Conservation (phyloP, 345 rosid genomes). For the Moricandia moricandioides region DNA sequence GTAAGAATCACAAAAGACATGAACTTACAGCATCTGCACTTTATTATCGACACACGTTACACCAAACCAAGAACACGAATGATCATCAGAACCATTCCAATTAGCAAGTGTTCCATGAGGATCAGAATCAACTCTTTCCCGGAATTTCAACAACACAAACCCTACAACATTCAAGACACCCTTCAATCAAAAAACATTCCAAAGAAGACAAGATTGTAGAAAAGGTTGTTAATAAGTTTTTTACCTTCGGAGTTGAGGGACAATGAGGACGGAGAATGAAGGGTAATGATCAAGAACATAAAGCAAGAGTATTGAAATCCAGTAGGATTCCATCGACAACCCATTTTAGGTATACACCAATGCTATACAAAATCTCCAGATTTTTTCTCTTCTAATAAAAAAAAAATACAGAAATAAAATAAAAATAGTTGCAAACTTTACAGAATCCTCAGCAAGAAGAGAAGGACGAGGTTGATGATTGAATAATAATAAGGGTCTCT, state of each 20-base stretch:
- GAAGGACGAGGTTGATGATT: conserved; percentile 37
- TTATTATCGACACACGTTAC: conserved; percentile 62
- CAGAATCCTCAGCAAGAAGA: conserved; percentile 42
- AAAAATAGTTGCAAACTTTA: neutral
- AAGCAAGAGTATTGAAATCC: conserved; percentile 56
- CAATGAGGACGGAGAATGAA: conserved; percentile 46
- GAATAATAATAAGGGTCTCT: conserved; percentile 57
- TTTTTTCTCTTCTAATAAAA: conserved; percentile 30
- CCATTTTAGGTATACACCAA: conserved; percentile 47
- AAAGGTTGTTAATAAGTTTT: neutral
- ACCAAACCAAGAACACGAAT: conserved; percentile 76
- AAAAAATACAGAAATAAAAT: conserved; percentile 11
- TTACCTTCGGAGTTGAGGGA: conserved; percentile 66
- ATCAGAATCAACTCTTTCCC: conserved; percentile 58
- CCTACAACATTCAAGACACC: conserved; percentile 44
- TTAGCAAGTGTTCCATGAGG: conserved; percentile 60
- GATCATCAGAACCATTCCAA: conserved; percentile 52
- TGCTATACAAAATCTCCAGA: conserved; percentile 62
- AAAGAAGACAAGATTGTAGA: neutral
- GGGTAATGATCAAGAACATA: conserved; percentile 45
- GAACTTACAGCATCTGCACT: conserved; percentile 76
- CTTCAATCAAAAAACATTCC: neutral
- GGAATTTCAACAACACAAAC: conserved; percentile 61
- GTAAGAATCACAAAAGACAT: neutral
- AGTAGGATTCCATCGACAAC: conserved; percentile 67